Percentiles rank a stretch among this genome's conserved stretches.
These are phyloP conservation scores for Fraxinus dipetala DNA, from an alignment of 305 asterid genomes.

Conservation along the genomic window DNA sequence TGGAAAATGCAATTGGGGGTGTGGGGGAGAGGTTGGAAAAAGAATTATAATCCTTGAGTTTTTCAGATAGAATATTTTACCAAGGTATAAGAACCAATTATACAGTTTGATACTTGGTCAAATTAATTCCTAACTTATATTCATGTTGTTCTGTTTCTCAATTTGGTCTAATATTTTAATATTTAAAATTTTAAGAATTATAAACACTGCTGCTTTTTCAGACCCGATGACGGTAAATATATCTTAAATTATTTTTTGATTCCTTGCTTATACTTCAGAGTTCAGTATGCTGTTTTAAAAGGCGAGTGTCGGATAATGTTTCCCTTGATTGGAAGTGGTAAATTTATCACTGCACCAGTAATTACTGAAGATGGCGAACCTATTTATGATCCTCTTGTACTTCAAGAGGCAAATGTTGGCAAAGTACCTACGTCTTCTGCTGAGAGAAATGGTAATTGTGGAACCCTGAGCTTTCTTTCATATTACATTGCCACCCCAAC, in stretches of 20 bases:
- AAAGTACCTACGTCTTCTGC: slow-evolving; percentile 25
- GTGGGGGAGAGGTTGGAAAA: background rate
- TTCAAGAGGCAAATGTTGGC: slow-evolving; percentile 53
- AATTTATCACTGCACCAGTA: slow-evolving; percentile 72
- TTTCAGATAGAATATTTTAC: background rate
- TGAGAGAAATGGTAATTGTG: slow-evolving; percentile 39
- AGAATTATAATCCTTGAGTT: background rate
- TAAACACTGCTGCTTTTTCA: slow-evolving; percentile 7
- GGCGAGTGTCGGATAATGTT: slow-evolving; percentile 67
- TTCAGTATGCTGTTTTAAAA: slow-evolving; percentile 60
- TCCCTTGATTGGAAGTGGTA: slow-evolving; percentile 79
- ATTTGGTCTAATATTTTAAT: background rate
- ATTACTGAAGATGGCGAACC: slow-evolving; percentile 70
- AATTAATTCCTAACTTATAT: background rate
- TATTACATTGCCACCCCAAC: background rate
- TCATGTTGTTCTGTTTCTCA: background rate
- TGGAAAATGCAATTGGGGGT: background rate
- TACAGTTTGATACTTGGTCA: background rate
- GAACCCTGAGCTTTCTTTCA: slow-evolving; percentile 23
- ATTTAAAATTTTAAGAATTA: background rate
- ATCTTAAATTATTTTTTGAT: slow-evolving; percentile 17
- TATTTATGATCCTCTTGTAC: slow-evolving; percentile 67
- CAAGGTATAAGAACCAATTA: background rate
- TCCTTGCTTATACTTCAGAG: slow-evolving; percentile 41
- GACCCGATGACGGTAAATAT: slow-evolving; percentile 10